These are phyloP conservation scores for Aureobasidium melanogenum DNA, from an alignment of 2,329 filamentous ascomycete species.

Conservation along the genomic window DNA sequence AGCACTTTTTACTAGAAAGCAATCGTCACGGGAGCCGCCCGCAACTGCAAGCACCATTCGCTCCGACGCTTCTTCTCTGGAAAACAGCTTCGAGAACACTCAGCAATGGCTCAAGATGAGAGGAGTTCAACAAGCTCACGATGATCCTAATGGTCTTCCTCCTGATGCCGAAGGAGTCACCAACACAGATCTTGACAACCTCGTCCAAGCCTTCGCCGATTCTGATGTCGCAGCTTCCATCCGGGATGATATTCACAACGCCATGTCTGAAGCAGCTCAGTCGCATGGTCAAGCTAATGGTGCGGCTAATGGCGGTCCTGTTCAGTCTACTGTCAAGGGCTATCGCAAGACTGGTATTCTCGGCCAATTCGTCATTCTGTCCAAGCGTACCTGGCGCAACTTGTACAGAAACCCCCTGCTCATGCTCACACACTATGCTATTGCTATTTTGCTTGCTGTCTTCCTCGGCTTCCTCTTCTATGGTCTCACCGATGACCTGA, in stretches of 20 bases:
- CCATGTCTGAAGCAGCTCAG: slow-evolving; percentile 58
- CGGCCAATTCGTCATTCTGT: slow-evolving; percentile 82
- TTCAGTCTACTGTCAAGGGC: slow-evolving; percentile 55
- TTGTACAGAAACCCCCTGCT: slow-evolving; percentile 95
- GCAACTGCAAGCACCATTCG: slow-evolving; percentile 38
- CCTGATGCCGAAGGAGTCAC: slow-evolving; percentile 47
- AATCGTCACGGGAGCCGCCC: slow-evolving; percentile 40
- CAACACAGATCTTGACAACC: slow-evolving; percentile 70
- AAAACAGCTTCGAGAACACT: slow-evolving; percentile 41
- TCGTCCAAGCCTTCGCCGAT: slow-evolving; percentile 65
- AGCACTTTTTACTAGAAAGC: slow-evolving; percentile 80
- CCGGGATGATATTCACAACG: slow-evolving; percentile 67
- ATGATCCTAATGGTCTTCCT: slow-evolving; percentile 58
- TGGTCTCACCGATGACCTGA: slow-evolving; percentile 88
- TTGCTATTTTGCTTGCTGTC: slow-evolving; percentile 87
- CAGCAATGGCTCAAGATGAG: slow-evolving; percentile 53
- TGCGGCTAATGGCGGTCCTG: slow-evolving; percentile 31
- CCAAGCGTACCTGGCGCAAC: slow-evolving; percentile 89
- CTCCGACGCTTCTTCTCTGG: slow-evolving; percentile 46
- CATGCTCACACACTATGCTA: slow-evolving; percentile 97
- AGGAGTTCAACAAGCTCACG: slow-evolving; percentile 44
- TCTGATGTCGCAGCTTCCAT: slow-evolving; percentile 70
- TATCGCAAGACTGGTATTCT: slow-evolving; percentile 73
- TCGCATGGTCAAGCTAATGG: slow-evolving; percentile 40
- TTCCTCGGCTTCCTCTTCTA: slow-evolving; percentile 95